Conservation (phyloP, 768 basidiomycete genomes). For the Amanita pseudoporphyria region DNA sequence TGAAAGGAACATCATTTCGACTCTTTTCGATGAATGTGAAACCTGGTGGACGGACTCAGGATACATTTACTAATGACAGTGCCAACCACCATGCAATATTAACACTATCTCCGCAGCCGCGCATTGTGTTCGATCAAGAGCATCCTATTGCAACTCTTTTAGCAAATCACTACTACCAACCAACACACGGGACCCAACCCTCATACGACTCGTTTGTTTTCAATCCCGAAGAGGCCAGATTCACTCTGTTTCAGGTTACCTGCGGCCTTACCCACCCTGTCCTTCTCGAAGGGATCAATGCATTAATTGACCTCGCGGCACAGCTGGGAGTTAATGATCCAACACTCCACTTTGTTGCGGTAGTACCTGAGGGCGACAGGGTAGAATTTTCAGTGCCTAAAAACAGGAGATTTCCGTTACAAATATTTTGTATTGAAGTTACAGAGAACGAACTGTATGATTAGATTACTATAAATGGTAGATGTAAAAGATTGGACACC, state of each 20-base stretch:
- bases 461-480: too few species aligned
- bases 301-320: conserved; percentile 6
- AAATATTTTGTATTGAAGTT: conserved; percentile 7
- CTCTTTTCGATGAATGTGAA: conserved; percentile 5
- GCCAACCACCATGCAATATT: not conserved
- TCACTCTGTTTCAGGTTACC: conserved; percentile 8
- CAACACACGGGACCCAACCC: conserved; percentile 6
- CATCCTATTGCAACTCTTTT: conserved; percentile 4
- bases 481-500: too few species aligned
- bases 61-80: conserved; percentile 4
- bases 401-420: conserved; percentile 2
- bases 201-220: conserved; percentile 9
- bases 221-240: conserved; percentile 2
- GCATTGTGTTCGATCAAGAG: conserved; percentile 4
- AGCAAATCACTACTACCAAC: conserved; percentile 9
- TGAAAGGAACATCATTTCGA: conserved; percentile 7
- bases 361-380: conserved; percentile 7
- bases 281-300: conserved; percentile 5
- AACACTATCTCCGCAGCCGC: conserved; percentile 5
- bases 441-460: conserved; percentile 4
- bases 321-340: conserved; percentile 2
- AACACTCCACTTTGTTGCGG: conserved; percentile 8
- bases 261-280: conserved; percentile 3
- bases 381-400: conserved; percentile 4
- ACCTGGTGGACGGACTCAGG: not conserved